phyloP scores from a whole-genome alignment of 495 filamentous ascomycete species.

The Hypomontagnella submonticulosa region DNA sequence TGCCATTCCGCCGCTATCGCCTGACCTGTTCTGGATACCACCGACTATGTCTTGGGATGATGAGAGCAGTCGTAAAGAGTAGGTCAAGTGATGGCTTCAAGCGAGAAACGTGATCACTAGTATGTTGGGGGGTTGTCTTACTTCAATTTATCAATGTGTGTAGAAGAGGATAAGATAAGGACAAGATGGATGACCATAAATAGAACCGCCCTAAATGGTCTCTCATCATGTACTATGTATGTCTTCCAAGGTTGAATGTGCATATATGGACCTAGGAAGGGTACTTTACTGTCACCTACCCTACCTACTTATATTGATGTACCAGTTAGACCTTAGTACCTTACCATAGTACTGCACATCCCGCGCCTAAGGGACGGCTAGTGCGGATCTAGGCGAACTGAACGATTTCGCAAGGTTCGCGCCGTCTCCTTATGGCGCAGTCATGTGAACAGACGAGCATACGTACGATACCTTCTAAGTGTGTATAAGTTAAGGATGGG shows the following conservation, averaged over 20 bases:
- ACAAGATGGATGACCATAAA: conserved; percentile 38
- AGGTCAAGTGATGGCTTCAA: conserved; percentile 41
- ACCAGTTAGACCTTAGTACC: neutral
- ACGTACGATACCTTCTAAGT: neutral
- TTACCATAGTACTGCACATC: conserved; percentile 4
- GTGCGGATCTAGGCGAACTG: conserved; percentile 41
- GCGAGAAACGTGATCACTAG: conserved; percentile 37
- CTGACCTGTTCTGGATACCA: conserved; percentile 36
- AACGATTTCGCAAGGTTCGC: conserved; percentile 18
- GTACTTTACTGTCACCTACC: neutral
- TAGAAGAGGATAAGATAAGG: conserved; percentile 36
- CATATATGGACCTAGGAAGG: conserved; percentile 8
- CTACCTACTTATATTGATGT: neutral
- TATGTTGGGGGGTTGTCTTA: conserved; percentile 33
- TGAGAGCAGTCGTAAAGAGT: conserved; percentile 8
- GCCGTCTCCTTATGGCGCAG: conserved; percentile 22
- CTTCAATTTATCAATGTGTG: too few relatives aligned
- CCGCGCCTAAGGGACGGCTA: conserved; percentile 33
- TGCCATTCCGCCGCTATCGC: conserved; percentile 20
- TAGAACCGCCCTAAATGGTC: conserved; percentile 21
- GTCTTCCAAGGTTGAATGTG: conserved; percentile 24
- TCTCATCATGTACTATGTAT: conserved; percentile 7
- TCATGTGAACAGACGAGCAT: conserved; percentile 32
- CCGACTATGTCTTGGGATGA: conserved; percentile 34
- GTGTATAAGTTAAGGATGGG: too few relatives aligned